These are phyloP conservation scores for Trametes cubensis DNA, from an alignment of 768 basidiomycete species.

Conservation along the genomic window DNA sequence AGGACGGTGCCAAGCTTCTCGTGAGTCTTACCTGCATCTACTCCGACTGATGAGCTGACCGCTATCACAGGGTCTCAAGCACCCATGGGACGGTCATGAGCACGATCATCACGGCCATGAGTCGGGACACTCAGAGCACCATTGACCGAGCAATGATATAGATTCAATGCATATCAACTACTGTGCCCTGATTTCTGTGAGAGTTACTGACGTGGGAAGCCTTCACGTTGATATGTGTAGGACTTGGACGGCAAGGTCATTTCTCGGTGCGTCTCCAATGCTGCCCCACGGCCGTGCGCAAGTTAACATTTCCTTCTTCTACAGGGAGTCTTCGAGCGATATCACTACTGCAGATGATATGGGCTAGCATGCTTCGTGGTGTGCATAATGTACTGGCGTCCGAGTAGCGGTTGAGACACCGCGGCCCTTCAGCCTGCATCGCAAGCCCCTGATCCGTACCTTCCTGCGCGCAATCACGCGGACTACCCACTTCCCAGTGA, in stretches of 20 bases:
- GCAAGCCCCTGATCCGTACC: too few species aligned
- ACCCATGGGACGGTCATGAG: constrained; percentile 69
- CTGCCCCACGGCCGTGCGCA: too few species aligned
- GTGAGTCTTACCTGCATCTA: constrained; percentile 24
- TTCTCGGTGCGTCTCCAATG: too few species aligned
- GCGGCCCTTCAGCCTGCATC: too few species aligned
- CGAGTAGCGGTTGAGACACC: too few species aligned
- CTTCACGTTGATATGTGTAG: not conserved
- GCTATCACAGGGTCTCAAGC: constrained; percentile 39
- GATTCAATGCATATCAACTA: not conserved
- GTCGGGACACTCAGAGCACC: constrained; percentile 40
- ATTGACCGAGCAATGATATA: constrained; percentile 33
- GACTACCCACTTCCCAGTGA: too few species aligned
- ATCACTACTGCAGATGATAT: too few species aligned
- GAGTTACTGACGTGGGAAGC: not conserved
- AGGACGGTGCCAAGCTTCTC: constrained; percentile 42
- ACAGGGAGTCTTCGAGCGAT: too few species aligned
- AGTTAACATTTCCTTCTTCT: too few species aligned
- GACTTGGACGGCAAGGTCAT: not conserved
- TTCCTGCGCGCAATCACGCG: too few species aligned
- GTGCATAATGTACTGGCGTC: too few species aligned
- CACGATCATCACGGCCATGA: constrained; percentile 49
- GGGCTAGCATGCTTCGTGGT: too few species aligned
- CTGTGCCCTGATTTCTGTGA: not conserved
- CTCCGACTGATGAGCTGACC: not conserved